phyloP scores from a whole-genome alignment of 768 basidiomycete species.

The Cubamyces sp. region DNA sequence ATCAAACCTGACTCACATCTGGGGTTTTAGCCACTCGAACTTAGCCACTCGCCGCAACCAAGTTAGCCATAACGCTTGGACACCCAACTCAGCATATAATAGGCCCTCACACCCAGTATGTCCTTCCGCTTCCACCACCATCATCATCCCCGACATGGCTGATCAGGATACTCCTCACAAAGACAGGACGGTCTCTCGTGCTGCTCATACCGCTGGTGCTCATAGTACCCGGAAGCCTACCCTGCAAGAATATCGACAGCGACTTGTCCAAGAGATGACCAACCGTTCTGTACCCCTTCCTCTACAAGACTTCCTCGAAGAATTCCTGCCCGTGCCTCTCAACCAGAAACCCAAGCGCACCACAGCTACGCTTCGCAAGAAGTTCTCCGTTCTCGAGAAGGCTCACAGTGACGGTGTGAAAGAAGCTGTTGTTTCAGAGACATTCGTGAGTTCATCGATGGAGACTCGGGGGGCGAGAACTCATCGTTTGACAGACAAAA shows the following conservation, averaged over 20 bases:
- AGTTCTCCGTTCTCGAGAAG: too few relatives aligned
- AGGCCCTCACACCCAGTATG: background rate
- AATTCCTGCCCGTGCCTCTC: background rate
- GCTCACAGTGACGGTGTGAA: background rate
- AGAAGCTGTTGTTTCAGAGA: background rate
- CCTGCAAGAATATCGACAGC: background rate
- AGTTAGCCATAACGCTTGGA: too few relatives aligned
- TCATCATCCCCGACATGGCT: background rate
- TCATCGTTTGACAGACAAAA: background rate
- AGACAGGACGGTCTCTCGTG: too few relatives aligned
- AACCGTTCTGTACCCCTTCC: background rate
- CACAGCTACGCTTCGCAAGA: background rate
- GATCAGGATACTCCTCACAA: too few relatives aligned
- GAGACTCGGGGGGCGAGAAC: background rate
- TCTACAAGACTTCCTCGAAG: background rate
- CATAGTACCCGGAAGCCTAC: too few relatives aligned
- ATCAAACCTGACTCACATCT: background rate
- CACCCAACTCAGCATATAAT: background rate
- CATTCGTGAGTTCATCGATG: background rate
- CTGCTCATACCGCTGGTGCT: too few relatives aligned
- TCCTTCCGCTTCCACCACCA: background rate
- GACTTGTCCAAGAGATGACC: background rate
- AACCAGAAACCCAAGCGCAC: background rate
- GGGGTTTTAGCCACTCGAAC: background rate
- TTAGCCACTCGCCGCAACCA: too few relatives aligned